Conservation (phyloP, 441 rosid species). For the Erysimum cheiri region DNA sequence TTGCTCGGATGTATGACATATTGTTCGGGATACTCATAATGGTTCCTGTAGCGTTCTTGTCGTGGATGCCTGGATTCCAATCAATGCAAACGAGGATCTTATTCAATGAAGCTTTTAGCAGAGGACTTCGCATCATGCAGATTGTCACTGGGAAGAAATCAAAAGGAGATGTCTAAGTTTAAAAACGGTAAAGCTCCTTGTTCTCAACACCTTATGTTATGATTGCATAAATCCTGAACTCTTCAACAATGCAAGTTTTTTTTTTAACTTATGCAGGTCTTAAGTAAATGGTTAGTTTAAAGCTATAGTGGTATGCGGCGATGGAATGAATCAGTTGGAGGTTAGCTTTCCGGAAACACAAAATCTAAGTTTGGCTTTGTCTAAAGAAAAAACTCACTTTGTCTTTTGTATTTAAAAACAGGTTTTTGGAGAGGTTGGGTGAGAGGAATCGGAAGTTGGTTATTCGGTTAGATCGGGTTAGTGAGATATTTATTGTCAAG, state of each 20-base stretch:
- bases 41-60: conserved; percentile 81
- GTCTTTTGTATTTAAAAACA: background rate
- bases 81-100: conserved; percentile 92
- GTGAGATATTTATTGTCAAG: conserved; percentile 27
- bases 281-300: conserved; percentile 29
- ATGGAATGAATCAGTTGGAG: conserved; percentile 26
- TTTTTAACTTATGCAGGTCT: conserved; percentile 32
- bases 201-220: conserved; percentile 9
- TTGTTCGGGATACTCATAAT: conserved; percentile 80
- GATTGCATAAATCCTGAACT: conserved; percentile 7
- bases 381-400: background rate
- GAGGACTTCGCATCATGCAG: conserved; percentile 93
- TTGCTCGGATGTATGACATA: conserved; percentile 79
- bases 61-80: conserved; percentile 95
- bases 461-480: conserved; percentile 38
- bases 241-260: conserved; percentile 10
- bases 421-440: conserved; percentile 30
- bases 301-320: conserved; percentile 26
- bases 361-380: background rate
- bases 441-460: conserved; percentile 25
- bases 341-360: conserved; percentile 7
- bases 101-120: conserved; percentile 89
- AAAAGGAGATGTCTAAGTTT: conserved; percentile 49
- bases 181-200: conserved; percentile 20
- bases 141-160: conserved; percentile 77